Evolutionary conservation across 768 basidiomycete species (phyloP), one percentile per base, ranked within the genome.

Genomic region (Gyrodon lividus): DNA sequence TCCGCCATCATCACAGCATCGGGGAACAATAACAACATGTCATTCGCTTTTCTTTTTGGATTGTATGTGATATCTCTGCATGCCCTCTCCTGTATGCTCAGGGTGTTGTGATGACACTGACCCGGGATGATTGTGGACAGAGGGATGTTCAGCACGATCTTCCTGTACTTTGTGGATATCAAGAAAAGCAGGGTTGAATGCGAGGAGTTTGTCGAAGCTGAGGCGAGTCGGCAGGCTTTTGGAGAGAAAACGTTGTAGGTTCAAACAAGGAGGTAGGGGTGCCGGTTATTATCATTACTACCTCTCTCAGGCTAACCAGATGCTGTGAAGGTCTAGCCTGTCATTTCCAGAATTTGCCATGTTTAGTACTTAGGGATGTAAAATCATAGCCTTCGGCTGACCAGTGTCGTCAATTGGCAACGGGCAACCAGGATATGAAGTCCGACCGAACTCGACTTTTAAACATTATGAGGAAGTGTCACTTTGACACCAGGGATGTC

Each of bases 1-100:
- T 82, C 83, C 46, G 86, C 86, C 2, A 87, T 88, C 52, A 88
- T 88, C 55, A 81, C 81, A 10, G 84, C 77, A 4, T 77, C 86
- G 0, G 74, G 73, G 43, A 79, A 85, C 65, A 88, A 88, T 57
- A 74, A 86, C 59, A 87, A 84, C 63, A 86, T 86, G 79, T 83
- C 86, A 0, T 89, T 89, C 61, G 79, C 83, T 4, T 89, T 88
- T 65, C 71, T 87, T 12, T 86, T 89, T 59, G 79, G 72, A 7
- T 69, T 89, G 84, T 87, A 66, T 49, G 83, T 74, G 24, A 6
- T n/a, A 26, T 26, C 33, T 2, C 16, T 12, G 13, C 19, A 22
- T 9, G 5, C 40, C 34, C 28, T 52, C 31, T 12, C 31, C 1
- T 24, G 12, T 3, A 3, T 12, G 17, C 4, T 9, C n/a, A 19